Evolutionary conservation across 1,284 basidiomycete genomes (phyloP), one percentile per base, ranked within the genome.

Genomic region (Gymnopus androsaceus): DNA sequence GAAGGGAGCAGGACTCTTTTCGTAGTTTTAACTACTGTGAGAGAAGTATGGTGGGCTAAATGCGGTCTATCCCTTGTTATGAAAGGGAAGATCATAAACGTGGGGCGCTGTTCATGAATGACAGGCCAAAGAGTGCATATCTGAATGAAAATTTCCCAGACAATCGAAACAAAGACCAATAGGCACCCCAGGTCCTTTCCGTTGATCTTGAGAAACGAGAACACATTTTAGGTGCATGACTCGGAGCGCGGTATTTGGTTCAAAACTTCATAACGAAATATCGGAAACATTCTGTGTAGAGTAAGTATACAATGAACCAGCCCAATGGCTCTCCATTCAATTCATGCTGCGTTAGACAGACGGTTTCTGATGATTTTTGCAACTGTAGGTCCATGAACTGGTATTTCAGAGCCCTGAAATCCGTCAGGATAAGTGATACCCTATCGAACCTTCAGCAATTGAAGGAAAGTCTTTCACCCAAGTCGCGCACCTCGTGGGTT

Each of bases 401-500:
- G 72, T 19, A 76, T 72, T 12, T 51, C 42, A 31, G 27, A 64
- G 55, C 69, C 67, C 47, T 76, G 67, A 56, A 76, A 75, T 12
- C 62, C 59, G 12, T 66, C 60, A 5, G 62, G 63, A 41, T 60
- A 65, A 7, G 69, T 54, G 8, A 74, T 62, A 14, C 72, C 71
- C 73, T 72, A 21, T 33, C 53, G 14, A 33, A 33, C 14, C 31
- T 7, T 33, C 7, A 33, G 14, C n/a, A n/a, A n/a, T n/a, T n/a
- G n/a, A n/a, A n/a, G n/a, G n/a, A n/a, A n/a, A n/a, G n/a, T n/a
- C n/a, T n/a, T n/a, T n/a, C n/a, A n/a, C n/a, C n/a, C n/a, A n/a
- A n/a, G n/a, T n/a, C n/a, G n/a, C n/a, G n/a, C n/a, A n/a, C n/a
- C n/a, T n/a, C n/a, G n/a, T n/a, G n/a, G n/a, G n/a, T n/a, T n/a